Evolutionary conservation across 495 filamentous ascomycete genomes (phyloP), one percentile per base, ranked within the genome.

Genomic region (Wilcoxina mikolae): DNA sequence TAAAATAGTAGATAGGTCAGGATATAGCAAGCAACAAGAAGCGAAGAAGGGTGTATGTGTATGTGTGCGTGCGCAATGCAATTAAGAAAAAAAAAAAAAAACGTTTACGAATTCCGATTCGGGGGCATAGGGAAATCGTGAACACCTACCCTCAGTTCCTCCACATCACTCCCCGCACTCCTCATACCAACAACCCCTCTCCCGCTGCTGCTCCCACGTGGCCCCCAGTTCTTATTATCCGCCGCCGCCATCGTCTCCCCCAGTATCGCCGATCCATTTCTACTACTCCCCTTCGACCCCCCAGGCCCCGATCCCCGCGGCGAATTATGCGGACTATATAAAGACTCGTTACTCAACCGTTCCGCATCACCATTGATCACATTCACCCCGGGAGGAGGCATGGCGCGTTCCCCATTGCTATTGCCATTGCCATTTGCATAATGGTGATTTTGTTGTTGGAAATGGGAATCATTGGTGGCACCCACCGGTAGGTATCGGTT

Each of bases 71-170:
- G n/a, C n/a, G n/a, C n/a, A n/a, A 48, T 5, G 17, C 7, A 15
- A 20, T 17, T 3, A 48, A 48, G 7, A 23, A 48, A 48, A 48
- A 11, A 27, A 48, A 28, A 48, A 28, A 48, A 9, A 23, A 26
- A 48, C 17, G 45, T 20, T 4, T 43, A 20, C 7, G 9, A 4
- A 42, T 11, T 53, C 12, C 49, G 28, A 28, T n/a, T 35, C 18
- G 61, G 61, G 45, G 61, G 61, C 33, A 64, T 57, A 56, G 61
- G 61, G 31, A 64, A 64, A 50, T 53, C 28, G 45, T 31, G 47
- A n/a, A 35, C 43, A 58, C 66, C 65, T 65, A 81, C 78, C 73
- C 85, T 82, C 35, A 89, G 72, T 58, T 89, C 85, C 63, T 85
- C 82, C 46, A 84, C 71, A 51, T 82, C 81, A 55, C 72, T 73